Evolutionary conservation across 768 basidiomycete genomes (phyloP).

Genomic region (Boletus speciosus): DNA sequence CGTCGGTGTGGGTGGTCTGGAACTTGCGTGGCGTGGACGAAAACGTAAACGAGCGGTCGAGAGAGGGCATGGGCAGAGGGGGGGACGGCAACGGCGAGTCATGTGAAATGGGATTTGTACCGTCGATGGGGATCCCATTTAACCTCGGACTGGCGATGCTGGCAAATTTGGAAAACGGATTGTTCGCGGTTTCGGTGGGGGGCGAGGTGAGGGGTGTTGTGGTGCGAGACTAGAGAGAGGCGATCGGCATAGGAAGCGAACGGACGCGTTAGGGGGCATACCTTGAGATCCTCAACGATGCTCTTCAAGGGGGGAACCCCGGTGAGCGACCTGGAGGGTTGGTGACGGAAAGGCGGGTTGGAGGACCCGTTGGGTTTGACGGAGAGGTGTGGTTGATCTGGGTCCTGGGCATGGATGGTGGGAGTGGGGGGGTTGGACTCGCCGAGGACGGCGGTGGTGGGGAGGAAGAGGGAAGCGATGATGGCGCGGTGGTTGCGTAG

Average conservation of each 20-base stretch:
- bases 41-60: conserved; percentile 27
- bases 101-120: not conserved
- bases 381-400: conserved; percentile 6
- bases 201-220: conserved; percentile 40
- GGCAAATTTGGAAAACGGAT: conserved; percentile 55
- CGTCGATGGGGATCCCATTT: conserved; percentile 14
- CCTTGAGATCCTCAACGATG: conserved; percentile 80
- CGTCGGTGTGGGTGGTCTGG: conserved; percentile 47
- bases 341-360: conserved; percentile 16
- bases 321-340: conserved; percentile 18
- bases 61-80: conserved; percentile 4
- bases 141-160: conserved; percentile 32
- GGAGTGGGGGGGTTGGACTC: conserved; percentile 52
- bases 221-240: conserved; percentile 33
- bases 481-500: conserved; percentile 71
- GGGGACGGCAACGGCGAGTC: not conserved
- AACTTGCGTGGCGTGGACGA: conserved; percentile 40
- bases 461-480: conserved; percentile 83
- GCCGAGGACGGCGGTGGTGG: conserved; percentile 64
- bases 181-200: conserved; percentile 50
- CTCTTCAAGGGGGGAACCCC: conserved; percentile 47
- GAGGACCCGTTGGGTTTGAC: not conserved
- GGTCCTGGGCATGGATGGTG: conserved; percentile 27
- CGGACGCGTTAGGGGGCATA: conserved; percentile 15
- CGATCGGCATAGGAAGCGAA: not conserved